Percentiles rank a stretch among this genome's conserved stretches.
Evolutionary conservation across 495 filamentous ascomycete species (phyloP).

Genomic region (Xylaria flabelliformis): DNA sequence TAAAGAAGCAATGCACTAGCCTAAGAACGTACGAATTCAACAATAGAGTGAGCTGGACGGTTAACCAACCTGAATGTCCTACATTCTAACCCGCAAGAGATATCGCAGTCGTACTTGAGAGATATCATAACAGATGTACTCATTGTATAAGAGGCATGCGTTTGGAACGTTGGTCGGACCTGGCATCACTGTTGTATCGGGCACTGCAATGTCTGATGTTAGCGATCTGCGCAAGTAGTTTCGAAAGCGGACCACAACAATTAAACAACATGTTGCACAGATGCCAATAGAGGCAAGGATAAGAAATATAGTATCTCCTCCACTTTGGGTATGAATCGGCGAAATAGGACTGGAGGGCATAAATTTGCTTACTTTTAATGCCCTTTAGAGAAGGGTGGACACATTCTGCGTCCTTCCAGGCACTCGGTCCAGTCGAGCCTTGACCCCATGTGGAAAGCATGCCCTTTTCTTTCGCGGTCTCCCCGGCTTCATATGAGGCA

Average conservation of each 20-base stretch:
- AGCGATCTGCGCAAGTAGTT: neutral
- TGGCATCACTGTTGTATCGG: conserved; percentile 51
- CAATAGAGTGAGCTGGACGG: neutral
- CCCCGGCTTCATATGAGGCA: conserved; percentile 65
- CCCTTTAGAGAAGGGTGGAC: conserved; percentile 68
- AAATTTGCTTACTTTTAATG: conserved; percentile 56
- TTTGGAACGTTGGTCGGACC: conserved; percentile 43
- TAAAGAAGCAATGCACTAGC: neutral
- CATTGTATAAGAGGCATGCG: conserved; percentile 62
- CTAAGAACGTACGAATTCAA: neutral
- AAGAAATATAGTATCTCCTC: neutral
- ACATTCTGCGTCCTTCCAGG: conserved; percentile 77
- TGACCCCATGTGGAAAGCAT: conserved; percentile 70
- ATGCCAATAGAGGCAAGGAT: neutral
- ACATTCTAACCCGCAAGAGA: conserved; percentile 70
- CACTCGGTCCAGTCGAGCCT: conserved; percentile 63
- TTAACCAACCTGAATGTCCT: conserved; percentile 20
- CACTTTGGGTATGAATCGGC: neutral
- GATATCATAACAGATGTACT: conserved; percentile 83
- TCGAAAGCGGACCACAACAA: neutral
- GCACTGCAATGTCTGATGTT: conserved; percentile 40
- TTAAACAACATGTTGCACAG: neutral
- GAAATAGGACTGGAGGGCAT: neutral
- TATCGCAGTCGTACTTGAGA: conserved; percentile 80
- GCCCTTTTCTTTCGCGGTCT: conserved; percentile 63